These are phyloP conservation scores for Aspergillus asperescens DNA, from an alignment of 495 filamentous ascomycete genomes.

Conservation along the genomic window DNA sequence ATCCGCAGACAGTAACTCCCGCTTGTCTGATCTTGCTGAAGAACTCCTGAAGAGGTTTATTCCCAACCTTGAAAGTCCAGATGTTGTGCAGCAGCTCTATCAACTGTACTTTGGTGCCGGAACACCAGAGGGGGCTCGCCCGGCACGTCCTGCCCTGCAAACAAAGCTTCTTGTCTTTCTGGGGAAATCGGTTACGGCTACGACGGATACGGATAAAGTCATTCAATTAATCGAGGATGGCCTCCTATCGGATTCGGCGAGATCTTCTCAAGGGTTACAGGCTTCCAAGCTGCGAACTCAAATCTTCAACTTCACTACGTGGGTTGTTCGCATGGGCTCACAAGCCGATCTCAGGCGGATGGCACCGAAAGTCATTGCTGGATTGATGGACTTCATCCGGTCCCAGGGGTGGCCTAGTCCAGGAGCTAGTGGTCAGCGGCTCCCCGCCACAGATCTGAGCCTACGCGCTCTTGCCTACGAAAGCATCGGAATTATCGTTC, in stretches of 20 bases:
- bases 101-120: conserved; percentile 58
- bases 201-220: conserved; percentile 58
- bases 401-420: conserved; percentile 78
- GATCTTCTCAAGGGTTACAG: conserved; percentile 58
- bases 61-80: conserved; percentile 62
- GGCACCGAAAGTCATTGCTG: conserved; percentile 63
- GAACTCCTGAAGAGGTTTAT: conserved; percentile 74
- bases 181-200: conserved; percentile 67
- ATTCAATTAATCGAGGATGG: conserved; percentile 64
- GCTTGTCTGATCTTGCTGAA: conserved; percentile 73
- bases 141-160: conserved; percentile 63
- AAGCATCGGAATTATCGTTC: conserved; percentile 73
- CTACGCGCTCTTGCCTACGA: conserved; percentile 76
- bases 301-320: conserved; percentile 84
- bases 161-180: conserved; percentile 68
- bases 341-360: conserved; percentile 53
- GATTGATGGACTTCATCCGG: conserved; percentile 68
- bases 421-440: conserved; percentile 36
- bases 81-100: conserved; percentile 59
- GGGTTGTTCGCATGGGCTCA: conserved; percentile 73
- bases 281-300: conserved; percentile 69
- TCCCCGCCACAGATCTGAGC: conserved; percentile 54
- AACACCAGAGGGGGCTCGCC: conserved; percentile 38
- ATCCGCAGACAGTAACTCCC: conserved; percentile 73
- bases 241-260: conserved; percentile 45